Base-by-base conservation (phyloP, 139 green algal genomes). In the Diplosphaera chodatii region DNA sequence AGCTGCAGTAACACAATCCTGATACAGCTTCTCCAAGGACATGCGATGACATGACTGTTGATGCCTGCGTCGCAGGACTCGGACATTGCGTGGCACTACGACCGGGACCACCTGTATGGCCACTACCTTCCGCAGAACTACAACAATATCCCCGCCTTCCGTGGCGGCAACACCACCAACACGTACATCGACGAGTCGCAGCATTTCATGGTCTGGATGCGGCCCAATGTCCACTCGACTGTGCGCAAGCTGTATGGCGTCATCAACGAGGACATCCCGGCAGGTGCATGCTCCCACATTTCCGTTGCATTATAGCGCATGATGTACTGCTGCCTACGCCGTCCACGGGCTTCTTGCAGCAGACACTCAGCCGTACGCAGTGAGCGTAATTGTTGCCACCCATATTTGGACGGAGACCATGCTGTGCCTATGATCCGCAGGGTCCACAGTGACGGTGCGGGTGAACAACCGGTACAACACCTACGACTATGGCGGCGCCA, bases 121-220 rank as follows among this genome's bases (percentile, higher is more conserved):
- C 13, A 73, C 27, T 74, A 89, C 34, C 28, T 59, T 4, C n/a
- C 92, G 0, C 34, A 72, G 29, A 94, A 95, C 77, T 90, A 88
- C 79, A 97, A 97, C 81, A 76, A 32, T 28, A 34, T 72, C 1
- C 75, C 81, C 0, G 23, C 70, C 0, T 71, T 73, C 23, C 80
- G 91, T 1, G 86, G 87, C 4, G 91, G 91, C 22, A 83, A 80
- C 41, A 85, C 78, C 56, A 84, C 82, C 16, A 70, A 55, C 16
- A 20, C 34, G 16, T 37, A 41, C 5, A 71, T 96, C 1, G 80
- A 85, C 41, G 23, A 94, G 55, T 82, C 94, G 65, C 81, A 99
- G 84, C 91, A 93, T 34, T 93, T 98, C 76, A 91, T 98, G 62
- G 90, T 97, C 33, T 99, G 95, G 95, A 95, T 97, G 92, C 81